Conservation (phyloP, 768 basidiomycete genomes). For the Macrolepiota albuminosa region DNA sequence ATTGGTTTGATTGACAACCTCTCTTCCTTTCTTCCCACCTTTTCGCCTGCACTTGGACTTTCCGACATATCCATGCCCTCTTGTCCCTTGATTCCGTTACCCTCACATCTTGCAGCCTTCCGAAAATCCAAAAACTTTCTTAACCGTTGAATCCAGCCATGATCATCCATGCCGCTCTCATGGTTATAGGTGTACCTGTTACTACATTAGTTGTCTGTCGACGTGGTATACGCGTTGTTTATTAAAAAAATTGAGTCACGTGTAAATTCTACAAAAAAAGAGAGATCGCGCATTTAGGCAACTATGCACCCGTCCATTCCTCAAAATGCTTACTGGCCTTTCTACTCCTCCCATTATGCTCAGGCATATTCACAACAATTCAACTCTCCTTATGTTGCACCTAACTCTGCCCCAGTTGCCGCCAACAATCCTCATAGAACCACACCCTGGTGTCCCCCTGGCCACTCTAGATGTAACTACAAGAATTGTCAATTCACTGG, state of each 20-base stretch:
- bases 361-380: slow-evolving; percentile 15
- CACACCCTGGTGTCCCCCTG: slow-evolving; percentile 58
- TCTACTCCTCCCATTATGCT: slow-evolving; percentile 18
- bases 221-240: slow-evolving; percentile 16
- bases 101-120: slow-evolving; percentile 13
- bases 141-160: slow-evolving; percentile 9
- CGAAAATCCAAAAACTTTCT: slow-evolving; percentile 9
- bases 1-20: not conserved
- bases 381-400: not conserved
- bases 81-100: slow-evolving; percentile 14
- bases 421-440: slow-evolving; percentile 1
- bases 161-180: slow-evolving; percentile 7
- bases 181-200: slow-evolving; percentile 12
- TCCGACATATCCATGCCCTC: slow-evolving; percentile 12
- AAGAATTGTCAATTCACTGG: slow-evolving; percentile 65
- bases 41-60: slow-evolving; percentile 4
- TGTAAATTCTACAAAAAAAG: slow-evolving; percentile 11
- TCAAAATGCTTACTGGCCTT: slow-evolving; percentile 3
- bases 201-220: slow-evolving; percentile 14
- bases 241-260: slow-evolving; percentile 14
- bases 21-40: not conserved
- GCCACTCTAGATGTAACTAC: slow-evolving; percentile 55
- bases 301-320: not conserved
- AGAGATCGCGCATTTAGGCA: not conserved
- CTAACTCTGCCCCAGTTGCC: not conserved